Percentiles rank a stretch among this genome's conserved stretches.
These are phyloP conservation scores for Fraxinus velutina DNA, from an alignment of 305 asterid genomes.

Conservation along the genomic window DNA sequence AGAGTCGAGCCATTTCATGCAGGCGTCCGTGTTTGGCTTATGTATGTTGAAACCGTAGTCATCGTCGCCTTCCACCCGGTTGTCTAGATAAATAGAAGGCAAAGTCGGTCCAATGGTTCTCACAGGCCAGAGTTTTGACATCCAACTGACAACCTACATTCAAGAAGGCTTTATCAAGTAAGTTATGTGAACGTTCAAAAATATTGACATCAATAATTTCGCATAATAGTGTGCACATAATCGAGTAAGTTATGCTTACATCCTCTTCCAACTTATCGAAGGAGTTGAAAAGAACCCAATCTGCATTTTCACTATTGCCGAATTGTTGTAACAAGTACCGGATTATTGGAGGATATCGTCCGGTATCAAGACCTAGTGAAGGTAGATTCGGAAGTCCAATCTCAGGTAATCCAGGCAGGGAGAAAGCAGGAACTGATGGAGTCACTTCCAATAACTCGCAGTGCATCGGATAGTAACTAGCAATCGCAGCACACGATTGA, in stretches of 20 bases:
- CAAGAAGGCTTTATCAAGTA: background rate
- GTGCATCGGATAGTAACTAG: slow-evolving; percentile 48
- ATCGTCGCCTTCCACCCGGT: slow-evolving; percentile 35
- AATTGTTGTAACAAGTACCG: slow-evolving; percentile 42
- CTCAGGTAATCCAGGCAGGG: slow-evolving; percentile 35
- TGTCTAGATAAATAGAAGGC: slow-evolving; percentile 49
- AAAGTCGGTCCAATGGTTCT: slow-evolving; percentile 48
- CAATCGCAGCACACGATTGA: slow-evolving; percentile 56
- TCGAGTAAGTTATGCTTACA: slow-evolving; percentile 27
- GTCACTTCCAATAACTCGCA: slow-evolving; percentile 37
- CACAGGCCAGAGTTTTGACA: slow-evolving; percentile 49
- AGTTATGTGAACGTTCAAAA: background rate
- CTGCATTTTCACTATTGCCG: slow-evolving; percentile 41
- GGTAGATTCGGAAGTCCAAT: slow-evolving; percentile 43
- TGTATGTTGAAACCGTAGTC: slow-evolving; percentile 47
- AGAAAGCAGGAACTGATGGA: slow-evolving; percentile 31
- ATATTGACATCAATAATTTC: background rate
- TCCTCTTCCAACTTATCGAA: slow-evolving; percentile 49
- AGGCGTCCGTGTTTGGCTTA: slow-evolving; percentile 30
- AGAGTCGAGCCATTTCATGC: slow-evolving; percentile 49
- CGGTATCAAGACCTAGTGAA: slow-evolving; percentile 47
- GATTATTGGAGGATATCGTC: slow-evolving; percentile 41
- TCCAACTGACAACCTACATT: slow-evolving; percentile 46
- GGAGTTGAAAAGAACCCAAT: slow-evolving; percentile 64
- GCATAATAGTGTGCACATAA: background rate